Percentiles rank a stretch among this genome's conserved stretches.
Evolutionary conservation across 306 rosid genomes (phyloP).

Genomic region (Oxytropis ochrocephala): DNA sequence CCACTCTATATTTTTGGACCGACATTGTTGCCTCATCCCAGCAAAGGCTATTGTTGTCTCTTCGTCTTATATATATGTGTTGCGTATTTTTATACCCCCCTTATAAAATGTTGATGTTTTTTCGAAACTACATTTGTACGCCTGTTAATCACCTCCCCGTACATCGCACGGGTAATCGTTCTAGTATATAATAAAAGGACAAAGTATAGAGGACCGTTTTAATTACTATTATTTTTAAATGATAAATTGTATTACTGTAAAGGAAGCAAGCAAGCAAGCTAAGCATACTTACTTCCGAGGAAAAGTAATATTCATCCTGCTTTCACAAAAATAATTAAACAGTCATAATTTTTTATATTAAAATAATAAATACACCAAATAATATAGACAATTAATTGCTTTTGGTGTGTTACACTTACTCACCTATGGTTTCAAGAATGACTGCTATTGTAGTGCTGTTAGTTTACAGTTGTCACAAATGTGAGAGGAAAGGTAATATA

Average conservation of each 20-base stretch:
- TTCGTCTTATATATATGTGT: no score
- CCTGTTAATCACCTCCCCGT: no score
- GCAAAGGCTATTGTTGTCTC: no score
- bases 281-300: constrained; percentile 13
- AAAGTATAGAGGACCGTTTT: neutral
- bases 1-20: no score
- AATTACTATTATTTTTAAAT: neutral
- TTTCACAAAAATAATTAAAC: constrained; percentile 19
- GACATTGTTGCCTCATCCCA: no score
- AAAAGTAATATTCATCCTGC: constrained; percentile 23
- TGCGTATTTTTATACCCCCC: no score
- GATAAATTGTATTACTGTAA: neutral
- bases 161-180: no score
- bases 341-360: neutral
- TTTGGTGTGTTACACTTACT: neutral
- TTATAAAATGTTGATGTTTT: no score
- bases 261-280: constrained; percentile 5
- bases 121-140: no score
- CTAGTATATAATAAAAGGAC: no score
- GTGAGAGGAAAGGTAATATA: no score
- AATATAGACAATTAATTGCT: neutral
- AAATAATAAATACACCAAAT: constrained; percentile 5
- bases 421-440: constrained; percentile 3
- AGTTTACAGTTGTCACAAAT: neutral
- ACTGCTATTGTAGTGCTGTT: neutral